Evolutionary conservation across 345 rosid species (phyloP).

Genomic region (Melastoma malabathricum): DNA sequence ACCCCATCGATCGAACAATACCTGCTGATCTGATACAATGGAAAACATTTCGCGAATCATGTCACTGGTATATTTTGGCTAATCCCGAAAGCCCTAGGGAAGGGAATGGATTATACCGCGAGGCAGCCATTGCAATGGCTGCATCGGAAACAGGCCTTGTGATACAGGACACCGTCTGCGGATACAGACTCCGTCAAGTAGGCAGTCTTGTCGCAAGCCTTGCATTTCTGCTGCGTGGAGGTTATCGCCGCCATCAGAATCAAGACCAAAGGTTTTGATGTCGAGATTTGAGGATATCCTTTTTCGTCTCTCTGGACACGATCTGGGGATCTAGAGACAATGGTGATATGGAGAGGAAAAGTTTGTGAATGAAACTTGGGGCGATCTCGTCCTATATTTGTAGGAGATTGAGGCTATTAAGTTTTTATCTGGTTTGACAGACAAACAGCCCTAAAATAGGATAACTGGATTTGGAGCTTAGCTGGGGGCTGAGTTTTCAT

Average conservation of each 20-base stretch:
- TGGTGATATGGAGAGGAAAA: too few species aligned
- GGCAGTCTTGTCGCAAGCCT: slow-evolving; percentile 93
- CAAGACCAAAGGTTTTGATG: too few species aligned
- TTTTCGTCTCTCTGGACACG: too few species aligned
- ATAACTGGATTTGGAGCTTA: too few species aligned
- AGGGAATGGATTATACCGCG: slow-evolving; percentile 28
- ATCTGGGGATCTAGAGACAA: too few species aligned
- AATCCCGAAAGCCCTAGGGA: neutral
- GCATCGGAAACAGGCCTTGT: slow-evolving; percentile 92
- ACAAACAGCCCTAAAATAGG: too few species aligned
- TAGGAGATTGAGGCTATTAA: too few species aligned
- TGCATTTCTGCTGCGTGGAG: slow-evolving; percentile 50
- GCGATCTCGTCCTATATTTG: too few species aligned
- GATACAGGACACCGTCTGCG: slow-evolving; percentile 66
- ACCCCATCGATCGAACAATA: slow-evolving; percentile 97
- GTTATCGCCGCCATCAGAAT: neutral
- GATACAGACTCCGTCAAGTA: slow-evolving; percentile 86
- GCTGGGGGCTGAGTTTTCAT: too few species aligned
- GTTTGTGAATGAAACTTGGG: too few species aligned
- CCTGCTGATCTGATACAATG: slow-evolving; percentile 56
- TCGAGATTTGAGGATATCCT: too few species aligned
- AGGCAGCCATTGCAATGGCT: slow-evolving; percentile 98
- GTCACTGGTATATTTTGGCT: neutral
- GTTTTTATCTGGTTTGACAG: too few species aligned
- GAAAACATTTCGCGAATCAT: neutral